phyloP scores from a whole-genome alignment of 176 grass and related monocot species.

The Olyra latifolia region DNA sequence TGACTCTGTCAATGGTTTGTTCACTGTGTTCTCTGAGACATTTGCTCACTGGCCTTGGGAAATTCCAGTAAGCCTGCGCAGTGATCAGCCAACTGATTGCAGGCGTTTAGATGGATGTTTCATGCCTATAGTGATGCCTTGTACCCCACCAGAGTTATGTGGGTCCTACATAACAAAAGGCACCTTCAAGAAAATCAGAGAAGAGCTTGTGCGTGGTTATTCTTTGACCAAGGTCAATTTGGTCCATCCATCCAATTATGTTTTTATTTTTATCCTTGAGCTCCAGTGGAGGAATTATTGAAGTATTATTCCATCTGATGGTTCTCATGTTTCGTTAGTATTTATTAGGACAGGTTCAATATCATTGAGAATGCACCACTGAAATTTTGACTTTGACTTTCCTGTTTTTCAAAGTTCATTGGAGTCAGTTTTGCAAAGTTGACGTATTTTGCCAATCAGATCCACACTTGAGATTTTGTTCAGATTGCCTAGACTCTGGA shows the following conservation, averaged over 20 bases:
- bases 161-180: constrained; percentile 55
- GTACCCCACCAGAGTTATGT: constrained; percentile 64
- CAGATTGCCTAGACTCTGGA: background rate
- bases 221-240: constrained; percentile 55
- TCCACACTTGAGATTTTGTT: constrained; percentile 6
- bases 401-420: background rate
- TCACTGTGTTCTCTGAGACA: constrained; percentile 59
- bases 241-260: background rate
- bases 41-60: constrained; percentile 68
- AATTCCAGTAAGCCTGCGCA: constrained; percentile 48
- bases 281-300: background rate
- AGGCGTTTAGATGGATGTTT: constrained; percentile 39
- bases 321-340: background rate
- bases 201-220: constrained; percentile 60
- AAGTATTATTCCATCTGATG: background rate
- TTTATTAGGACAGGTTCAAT: background rate
- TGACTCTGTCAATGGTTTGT: constrained; percentile 49
- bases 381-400: background rate
- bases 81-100: constrained; percentile 27
- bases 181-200: constrained; percentile 62
- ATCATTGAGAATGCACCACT: background rate
- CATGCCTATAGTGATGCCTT: constrained; percentile 81
- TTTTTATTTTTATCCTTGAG: background rate
- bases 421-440: background rate
- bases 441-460: background rate